These are phyloP conservation scores for Luzula sylvatica DNA, from an alignment of 176 grass and related monocot genomes.

Conservation along the genomic window DNA sequence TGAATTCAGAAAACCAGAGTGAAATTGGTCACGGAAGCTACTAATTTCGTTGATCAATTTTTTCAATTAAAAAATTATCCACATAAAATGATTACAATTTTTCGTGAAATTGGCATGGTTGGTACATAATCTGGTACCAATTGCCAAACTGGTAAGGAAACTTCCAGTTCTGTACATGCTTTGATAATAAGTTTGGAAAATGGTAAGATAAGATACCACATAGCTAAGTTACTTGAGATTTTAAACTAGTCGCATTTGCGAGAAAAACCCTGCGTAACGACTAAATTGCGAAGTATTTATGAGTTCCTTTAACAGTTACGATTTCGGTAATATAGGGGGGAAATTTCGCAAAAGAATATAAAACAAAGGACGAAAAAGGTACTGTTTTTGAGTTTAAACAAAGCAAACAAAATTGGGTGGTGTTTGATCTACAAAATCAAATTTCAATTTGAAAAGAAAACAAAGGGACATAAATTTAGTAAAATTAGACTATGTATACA, in stretches of 20 bases:
- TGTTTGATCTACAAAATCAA: not conserved
- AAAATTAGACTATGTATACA: no score
- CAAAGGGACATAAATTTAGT: no score
- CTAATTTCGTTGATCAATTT: not conserved
- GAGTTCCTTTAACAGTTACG: no score
- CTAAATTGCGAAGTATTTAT: no score
- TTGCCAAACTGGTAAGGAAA: not conserved
- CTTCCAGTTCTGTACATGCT: not conserved
- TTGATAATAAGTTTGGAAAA: no score
- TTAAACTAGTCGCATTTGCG: not conserved
- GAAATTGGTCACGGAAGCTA: not conserved
- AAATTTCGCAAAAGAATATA: no score
- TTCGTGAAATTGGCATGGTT: not conserved
- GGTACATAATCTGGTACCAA: not conserved
- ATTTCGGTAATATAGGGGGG: no score
- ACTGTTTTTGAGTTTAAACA: no score
- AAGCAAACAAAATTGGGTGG: not conserved
- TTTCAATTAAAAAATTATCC: not conserved
- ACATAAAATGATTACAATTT: not conserved
- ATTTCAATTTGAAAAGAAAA: not conserved
- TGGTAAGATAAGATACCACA: not conserved
- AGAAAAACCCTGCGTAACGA: no score
- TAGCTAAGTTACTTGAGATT: conserved; percentile 7
- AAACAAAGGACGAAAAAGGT: no score
- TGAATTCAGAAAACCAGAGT: no score